Evolutionary conservation across 2,329 filamentous ascomycete species (phyloP), one percentile per base, ranked within the genome.

Genomic region (Fusarium nematophilum): DNA sequence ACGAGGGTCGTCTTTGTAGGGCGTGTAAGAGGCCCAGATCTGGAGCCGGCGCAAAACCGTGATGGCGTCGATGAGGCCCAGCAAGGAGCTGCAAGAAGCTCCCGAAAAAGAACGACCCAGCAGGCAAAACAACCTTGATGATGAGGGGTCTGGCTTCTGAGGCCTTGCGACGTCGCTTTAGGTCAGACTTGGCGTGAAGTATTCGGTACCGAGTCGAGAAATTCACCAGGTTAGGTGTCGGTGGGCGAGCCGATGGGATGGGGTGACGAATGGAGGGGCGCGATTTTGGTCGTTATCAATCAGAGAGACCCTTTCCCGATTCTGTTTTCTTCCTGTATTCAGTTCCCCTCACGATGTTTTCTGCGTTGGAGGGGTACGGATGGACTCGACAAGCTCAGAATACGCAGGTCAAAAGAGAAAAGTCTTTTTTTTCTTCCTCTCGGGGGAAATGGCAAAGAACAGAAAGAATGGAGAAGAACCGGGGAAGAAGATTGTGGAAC

Each of bases 401-500:
- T 21, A 6, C 21, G 21, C 21, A 21, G 21, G 21, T 21, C 37
- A 39, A 11, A 38, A 18, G 43, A 43, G 36, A 49, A 29, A 34
- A 39, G 34, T 52, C 52, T 42, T 47, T 17, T 11, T 61, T 36
- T 42, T 9, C 17, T 27, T 26, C 13, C 10, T 21, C 31, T 26
- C 62, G 48, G 47, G 36, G 25, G 40, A 43, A 51, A 39, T 54
- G 57, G 48, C 62, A 64, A 36, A 57, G 15, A 18, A 37, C 58
- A 23, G 61, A 64, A 64, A 54, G 57, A 64, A 62, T 64, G 62
- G 62, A 52, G 62, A 62, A 52, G 62, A 62, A 40, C 59, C 47
- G 62, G 62, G 62, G 61, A 55, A 51, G 43, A 57, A 52, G 42
- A 50, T 50, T 62, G 61, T 55, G 61, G 61, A 61, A 56, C 57